A percentile compares a stretch with the other conserved stretches of the same genome.
These are phyloP conservation scores for Grigorovia yakushimaensis DNA, from an alignment of 805 yeast species.

Conservation along the genomic window DNA sequence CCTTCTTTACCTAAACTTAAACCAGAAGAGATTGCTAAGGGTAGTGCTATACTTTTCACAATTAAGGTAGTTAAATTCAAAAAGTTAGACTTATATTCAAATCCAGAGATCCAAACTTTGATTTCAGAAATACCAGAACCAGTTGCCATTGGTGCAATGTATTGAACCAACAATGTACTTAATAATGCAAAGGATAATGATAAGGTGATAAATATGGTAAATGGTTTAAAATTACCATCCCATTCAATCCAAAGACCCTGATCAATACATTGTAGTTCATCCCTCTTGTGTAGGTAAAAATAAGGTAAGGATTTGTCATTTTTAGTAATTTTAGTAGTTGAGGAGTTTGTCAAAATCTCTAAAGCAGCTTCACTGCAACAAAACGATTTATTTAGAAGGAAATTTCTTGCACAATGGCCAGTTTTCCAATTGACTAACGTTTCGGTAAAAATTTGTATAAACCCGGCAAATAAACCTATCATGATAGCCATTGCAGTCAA, in stretches of 20 bases:
- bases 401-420: slow-evolving; percentile 66
- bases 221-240: slow-evolving; percentile 40
- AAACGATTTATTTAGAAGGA: slow-evolving; percentile 62
- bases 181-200: slow-evolving; percentile 53
- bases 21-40: slow-evolving; percentile 88
- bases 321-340: background rate
- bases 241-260: slow-evolving; percentile 53
- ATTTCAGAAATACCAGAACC: slow-evolving; percentile 98
- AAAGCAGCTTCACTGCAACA: slow-evolving; percentile 67
- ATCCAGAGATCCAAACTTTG: slow-evolving; percentile 89
- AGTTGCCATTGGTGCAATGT: slow-evolving; percentile 81
- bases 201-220: slow-evolving; percentile 46
- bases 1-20: slow-evolving; percentile 95
- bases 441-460: slow-evolving; percentile 71
- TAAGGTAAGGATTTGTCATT: background rate
- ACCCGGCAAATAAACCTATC: slow-evolving; percentile 79
- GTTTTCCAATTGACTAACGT: slow-evolving; percentile 71
- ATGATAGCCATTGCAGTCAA: slow-evolving; percentile 63
- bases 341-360: no score
- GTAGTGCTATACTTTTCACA: slow-evolving; percentile 72
- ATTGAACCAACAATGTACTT: slow-evolving; percentile 61
- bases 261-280: slow-evolving; percentile 40
- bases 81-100: slow-evolving; percentile 60
- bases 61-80: slow-evolving; percentile 61
- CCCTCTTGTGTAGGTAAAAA: slow-evolving; percentile 14